Evolutionary conservation across 2,329 filamentous ascomycete species (phyloP), one percentile per base, ranked within the genome.

Genomic region (Neopestalotiopsis rosae): DNA sequence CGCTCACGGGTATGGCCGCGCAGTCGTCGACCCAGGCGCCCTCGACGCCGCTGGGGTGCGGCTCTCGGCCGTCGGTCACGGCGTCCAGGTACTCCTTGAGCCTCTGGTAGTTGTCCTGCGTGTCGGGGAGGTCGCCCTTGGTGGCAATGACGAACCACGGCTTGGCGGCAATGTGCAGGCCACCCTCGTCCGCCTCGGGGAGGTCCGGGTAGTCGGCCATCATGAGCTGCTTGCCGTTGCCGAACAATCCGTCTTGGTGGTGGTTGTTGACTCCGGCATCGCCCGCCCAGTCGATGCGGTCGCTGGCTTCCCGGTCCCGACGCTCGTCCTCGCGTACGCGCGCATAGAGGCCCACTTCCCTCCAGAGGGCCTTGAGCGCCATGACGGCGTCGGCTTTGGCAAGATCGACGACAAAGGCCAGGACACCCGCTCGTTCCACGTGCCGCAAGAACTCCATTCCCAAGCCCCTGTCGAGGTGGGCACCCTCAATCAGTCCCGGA

Each of bases 111-210:
- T 96, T 97, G 30, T 90, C 87, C 78, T 94, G 88, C 1, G 96
- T 97, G 3, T 87, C 88, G 3, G 91, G 89, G 67, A 97, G 79
- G 78, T 98, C 95, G 0, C 94, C 95, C 81, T 98, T 98, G 24
- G 95, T 98, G 1, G 94, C 95, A 58, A 98, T 90, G 5, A 98
- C 95, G 76, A 97, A 96, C 96, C 96, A 99, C 0, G 96, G 95
- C 82, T 99, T 99, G 42, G 89, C 89, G n/a, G 93, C 92, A 72
- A 98, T 97, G 56, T 92, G 89, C n/a, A 93, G 78, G 71, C 64
- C 71, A 30, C 61, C 52, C 24, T 70, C 67, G 38, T 61, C 52
- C 45, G 64, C 71, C 13, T 71, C 71, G 5, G 75, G 72, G 1
- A 73, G 67, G n/a, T 72, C 66, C 4, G 74, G 72, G 10, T 75